These are phyloP conservation scores for Backusella tuberculispora DNA, from an alignment of 192 early-diverging fungal genomes.

Conservation along the genomic window DNA sequence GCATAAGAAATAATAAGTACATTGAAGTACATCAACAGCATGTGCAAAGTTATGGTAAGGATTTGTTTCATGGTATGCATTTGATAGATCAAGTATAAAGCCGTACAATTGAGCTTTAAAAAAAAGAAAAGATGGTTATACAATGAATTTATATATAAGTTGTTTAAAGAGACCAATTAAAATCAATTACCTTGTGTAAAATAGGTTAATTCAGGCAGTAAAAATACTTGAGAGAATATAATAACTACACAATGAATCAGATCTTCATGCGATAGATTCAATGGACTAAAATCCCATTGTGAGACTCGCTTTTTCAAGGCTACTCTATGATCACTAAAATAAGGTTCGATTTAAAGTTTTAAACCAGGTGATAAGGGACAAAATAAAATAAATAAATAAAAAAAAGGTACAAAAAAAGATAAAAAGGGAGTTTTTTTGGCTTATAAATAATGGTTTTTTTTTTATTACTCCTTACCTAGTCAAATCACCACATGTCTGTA, in stretches of 20 bases:
- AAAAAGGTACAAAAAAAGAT: constrained; percentile 6
- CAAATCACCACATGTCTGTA: constrained; percentile 13
- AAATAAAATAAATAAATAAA: not conserved
- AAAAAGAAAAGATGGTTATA: not conserved
- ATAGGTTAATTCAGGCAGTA: constrained; percentile 55
- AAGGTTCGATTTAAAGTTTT: constrained; percentile 17
- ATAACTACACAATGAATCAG: constrained; percentile 70
- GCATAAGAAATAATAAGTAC: constrained; percentile 82
- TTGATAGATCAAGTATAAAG: constrained; percentile 57
- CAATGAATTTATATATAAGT: not conserved
- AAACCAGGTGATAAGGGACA: constrained; percentile 14
- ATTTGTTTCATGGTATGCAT: constrained; percentile 68
- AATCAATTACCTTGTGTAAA: constrained; percentile 55
- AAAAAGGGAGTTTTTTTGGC: not conserved
- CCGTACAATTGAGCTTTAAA: constrained; percentile 53
- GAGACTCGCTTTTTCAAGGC: constrained; percentile 57
- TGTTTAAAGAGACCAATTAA: constrained; percentile 7
- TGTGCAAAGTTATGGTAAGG: constrained; percentile 96
- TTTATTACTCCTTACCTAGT: constrained; percentile 1
- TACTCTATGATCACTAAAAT: constrained; percentile 38
- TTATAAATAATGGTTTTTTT: not conserved
- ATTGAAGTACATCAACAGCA: constrained; percentile 92
- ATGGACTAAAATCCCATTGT: constrained; percentile 74
- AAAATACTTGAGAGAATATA: constrained; percentile 70
- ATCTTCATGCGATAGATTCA: constrained; percentile 65